phyloP scores from a whole-genome alignment of 805 yeast species.

The Candida yuanshanica region DNA sequence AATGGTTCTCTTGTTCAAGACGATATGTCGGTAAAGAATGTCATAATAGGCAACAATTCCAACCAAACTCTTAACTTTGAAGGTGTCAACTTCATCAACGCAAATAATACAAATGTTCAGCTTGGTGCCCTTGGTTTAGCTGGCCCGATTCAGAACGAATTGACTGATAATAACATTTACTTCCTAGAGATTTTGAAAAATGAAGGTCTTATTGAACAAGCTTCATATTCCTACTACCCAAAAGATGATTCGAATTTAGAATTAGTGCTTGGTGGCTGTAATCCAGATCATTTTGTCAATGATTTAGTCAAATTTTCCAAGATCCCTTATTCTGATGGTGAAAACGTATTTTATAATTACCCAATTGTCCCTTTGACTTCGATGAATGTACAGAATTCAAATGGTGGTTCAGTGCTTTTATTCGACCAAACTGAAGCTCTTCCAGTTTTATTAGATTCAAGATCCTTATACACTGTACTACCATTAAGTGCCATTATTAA shows the following conservation, averaged over 20 bases:
- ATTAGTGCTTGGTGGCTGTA: slow-evolving; percentile 56
- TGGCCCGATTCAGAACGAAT: slow-evolving; percentile 12
- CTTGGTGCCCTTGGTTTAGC: slow-evolving; percentile 45
- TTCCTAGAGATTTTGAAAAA: slow-evolving; percentile 31
- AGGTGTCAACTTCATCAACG: slow-evolving; percentile 30
- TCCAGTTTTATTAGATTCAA: slow-evolving; percentile 57
- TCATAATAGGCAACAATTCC: neutral
- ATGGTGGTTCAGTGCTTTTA: slow-evolving; percentile 23
- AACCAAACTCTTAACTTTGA: neutral
- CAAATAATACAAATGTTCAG: slow-evolving; percentile 30
- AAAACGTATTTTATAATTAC: slow-evolving; percentile 25
- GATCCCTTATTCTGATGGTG: slow-evolving; percentile 33
- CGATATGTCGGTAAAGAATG: neutral
- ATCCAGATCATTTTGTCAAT: slow-evolving; percentile 39
- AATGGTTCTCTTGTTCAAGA: slow-evolving; percentile 19
- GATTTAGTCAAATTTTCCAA: slow-evolving; percentile 44
- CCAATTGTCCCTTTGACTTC: slow-evolving; percentile 45
- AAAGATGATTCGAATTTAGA: slow-evolving; percentile 23
- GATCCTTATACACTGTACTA: slow-evolving; percentile 42
- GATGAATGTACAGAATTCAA: slow-evolving; percentile 36
- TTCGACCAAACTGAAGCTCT: neutral
- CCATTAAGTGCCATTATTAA: slow-evolving; percentile 54
- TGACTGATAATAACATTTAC: slow-evolving; percentile 2
- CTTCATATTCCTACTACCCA: slow-evolving; percentile 40
- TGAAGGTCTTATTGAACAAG: slow-evolving; percentile 27